phyloP scores from a whole-genome alignment of 805 yeast genomes.

The Saccharomyces jurei region DNA sequence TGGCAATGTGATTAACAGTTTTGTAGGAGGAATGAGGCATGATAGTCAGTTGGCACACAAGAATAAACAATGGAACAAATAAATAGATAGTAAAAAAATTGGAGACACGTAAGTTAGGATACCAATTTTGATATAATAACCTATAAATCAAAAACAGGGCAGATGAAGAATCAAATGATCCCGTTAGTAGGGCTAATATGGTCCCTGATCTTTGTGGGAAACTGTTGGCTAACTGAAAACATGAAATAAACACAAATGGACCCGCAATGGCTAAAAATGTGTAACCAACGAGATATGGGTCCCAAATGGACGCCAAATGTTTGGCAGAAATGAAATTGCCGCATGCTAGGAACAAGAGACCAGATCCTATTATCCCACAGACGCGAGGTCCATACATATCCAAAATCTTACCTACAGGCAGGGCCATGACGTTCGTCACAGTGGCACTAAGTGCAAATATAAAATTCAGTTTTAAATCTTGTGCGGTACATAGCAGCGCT shows the following conservation, averaged over 20 bases:
- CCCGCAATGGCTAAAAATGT: slow-evolving; percentile 79
- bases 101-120: slow-evolving; percentile 31
- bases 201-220: slow-evolving; percentile 80
- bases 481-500: slow-evolving; percentile 49
- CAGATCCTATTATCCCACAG: slow-evolving; percentile 68
- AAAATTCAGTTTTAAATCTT: slow-evolving; percentile 72
- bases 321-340: slow-evolving; percentile 16
- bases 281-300: slow-evolving; percentile 70
- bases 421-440: slow-evolving; percentile 73
- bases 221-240: slow-evolving; percentile 82
- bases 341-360: slow-evolving; percentile 51
- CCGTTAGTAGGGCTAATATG: slow-evolving; percentile 73
- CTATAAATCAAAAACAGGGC: slow-evolving; percentile 76
- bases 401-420: slow-evolving; percentile 72
- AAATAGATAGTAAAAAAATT: slow-evolving; percentile 61
- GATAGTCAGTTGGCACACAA: slow-evolving; percentile 61
- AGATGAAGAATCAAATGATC: slow-evolving; percentile 92
- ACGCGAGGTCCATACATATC: slow-evolving; percentile 76
- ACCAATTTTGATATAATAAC: slow-evolving; percentile 43
- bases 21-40: slow-evolving; percentile 79
- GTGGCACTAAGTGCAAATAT: slow-evolving; percentile 85
- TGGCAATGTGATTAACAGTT: slow-evolving; percentile 58
- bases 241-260: slow-evolving; percentile 84
- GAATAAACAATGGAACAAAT: slow-evolving; percentile 70
- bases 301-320: slow-evolving; percentile 29